Evolutionary conservation across 2,329 filamentous ascomycete species (phyloP).

Genomic region (Zarea fungicola): DNA sequence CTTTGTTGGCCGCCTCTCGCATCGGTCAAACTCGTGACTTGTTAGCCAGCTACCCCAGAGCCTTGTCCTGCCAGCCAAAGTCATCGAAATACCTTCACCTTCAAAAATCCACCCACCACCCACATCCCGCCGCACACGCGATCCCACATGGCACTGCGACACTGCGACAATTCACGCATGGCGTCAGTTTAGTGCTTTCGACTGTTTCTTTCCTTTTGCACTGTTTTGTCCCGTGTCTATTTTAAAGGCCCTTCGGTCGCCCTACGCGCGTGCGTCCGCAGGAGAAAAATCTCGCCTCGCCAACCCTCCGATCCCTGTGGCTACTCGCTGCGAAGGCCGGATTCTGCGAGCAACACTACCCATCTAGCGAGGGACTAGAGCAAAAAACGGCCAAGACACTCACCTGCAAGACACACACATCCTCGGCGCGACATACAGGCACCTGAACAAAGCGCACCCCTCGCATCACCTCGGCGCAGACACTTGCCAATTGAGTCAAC

Average conservation of each 20-base stretch:
- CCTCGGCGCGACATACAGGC: background rate
- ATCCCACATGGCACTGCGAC: slow-evolving; percentile 2
- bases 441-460: background rate
- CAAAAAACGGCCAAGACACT: slow-evolving; percentile 2
- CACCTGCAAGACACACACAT: background rate
- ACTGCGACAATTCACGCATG: slow-evolving; percentile 3
- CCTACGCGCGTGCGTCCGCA: too few species aligned
- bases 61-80: background rate
- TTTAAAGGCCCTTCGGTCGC: background rate
- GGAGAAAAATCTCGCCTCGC: background rate
- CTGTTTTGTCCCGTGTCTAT: background rate
- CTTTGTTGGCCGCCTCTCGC: background rate
- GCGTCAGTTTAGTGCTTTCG: slow-evolving; percentile 1
- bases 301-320: background rate
- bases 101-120: background rate
- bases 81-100: slow-evolving; percentile 3
- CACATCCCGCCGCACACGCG: background rate
- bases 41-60: background rate
- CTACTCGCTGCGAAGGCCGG: background rate
- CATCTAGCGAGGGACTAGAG: too few species aligned
- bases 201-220: background rate
- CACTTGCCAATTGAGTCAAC: background rate
- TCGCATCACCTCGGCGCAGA: background rate
- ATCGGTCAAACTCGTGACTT: background rate
- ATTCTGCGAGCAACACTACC: slow-evolving; percentile 1